phyloP scores from a whole-genome alignment of 2,329 filamentous ascomycete genomes.

The Furcasterigmium sp. region DNA sequence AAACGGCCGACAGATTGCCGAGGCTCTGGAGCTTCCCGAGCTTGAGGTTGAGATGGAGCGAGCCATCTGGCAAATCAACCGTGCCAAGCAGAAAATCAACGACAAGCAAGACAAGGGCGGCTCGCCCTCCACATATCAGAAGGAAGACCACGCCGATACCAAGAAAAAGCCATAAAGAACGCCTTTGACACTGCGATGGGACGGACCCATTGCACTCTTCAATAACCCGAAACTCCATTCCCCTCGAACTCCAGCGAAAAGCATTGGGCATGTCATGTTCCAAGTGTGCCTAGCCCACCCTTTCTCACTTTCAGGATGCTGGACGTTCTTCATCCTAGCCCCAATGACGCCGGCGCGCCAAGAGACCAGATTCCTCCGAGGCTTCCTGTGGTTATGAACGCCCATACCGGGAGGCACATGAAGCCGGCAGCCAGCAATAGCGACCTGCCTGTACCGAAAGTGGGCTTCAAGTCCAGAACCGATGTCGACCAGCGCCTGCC shows the following conservation, averaged over 20 bases:
- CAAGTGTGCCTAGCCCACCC: too few species aligned
- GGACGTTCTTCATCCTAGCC: neutral
- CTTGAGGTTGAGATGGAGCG: slow-evolving; percentile 69
- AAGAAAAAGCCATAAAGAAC: slow-evolving; percentile 10
- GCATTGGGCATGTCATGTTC: too few species aligned
- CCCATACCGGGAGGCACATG: slow-evolving; percentile 14
- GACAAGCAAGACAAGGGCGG: slow-evolving; percentile 6
- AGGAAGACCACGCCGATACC: slow-evolving; percentile 7
- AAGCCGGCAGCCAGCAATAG: slow-evolving; percentile 24
- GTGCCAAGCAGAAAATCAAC: slow-evolving; percentile 16
- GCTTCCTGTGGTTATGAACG: neutral
- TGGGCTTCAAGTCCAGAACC: slow-evolving; percentile 7
- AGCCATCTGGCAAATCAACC: slow-evolving; percentile 69
- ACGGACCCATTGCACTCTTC: too few species aligned
- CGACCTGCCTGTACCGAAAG: slow-evolving; percentile 19
- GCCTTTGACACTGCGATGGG: too few species aligned
- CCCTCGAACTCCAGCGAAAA: too few species aligned
- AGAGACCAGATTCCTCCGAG: neutral
- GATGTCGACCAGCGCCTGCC: slow-evolving; percentile 4
- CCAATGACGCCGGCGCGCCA: neutral
- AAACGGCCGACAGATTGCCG: slow-evolving; percentile 53
- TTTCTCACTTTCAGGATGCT: too few species aligned
- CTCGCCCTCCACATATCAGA: too few species aligned
- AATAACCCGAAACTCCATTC: slow-evolving; percentile 7
- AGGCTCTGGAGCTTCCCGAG: slow-evolving; percentile 62